phyloP scores from a whole-genome alignment of 768 basidiomycete species.

The Pleurotus giganteus region DNA sequence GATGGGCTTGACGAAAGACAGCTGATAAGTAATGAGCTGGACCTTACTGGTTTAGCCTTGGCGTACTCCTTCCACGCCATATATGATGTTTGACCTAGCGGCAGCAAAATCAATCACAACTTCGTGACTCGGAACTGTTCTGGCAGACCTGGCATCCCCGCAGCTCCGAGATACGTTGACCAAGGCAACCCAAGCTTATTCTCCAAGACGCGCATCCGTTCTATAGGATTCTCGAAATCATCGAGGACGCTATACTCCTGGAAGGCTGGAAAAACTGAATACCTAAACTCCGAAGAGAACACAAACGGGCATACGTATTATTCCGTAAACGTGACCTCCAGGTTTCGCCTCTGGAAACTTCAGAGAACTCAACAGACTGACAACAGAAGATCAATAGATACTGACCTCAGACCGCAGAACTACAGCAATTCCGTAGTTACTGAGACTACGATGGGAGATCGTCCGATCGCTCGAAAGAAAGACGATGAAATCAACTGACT shows the following conservation, averaged over 20 bases:
- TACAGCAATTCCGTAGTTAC: too few species aligned
- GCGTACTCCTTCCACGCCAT: slow-evolving; percentile 17
- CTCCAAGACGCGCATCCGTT: slow-evolving; percentile 19
- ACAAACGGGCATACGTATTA: too few species aligned
- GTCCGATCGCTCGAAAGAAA: too few species aligned
- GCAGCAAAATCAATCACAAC: background rate
- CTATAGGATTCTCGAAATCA: slow-evolving; percentile 10
- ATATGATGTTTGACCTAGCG: slow-evolving; percentile 13
- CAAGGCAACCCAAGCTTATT: slow-evolving; percentile 35
- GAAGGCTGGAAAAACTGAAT: slow-evolving; percentile 4
- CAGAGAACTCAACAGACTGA: too few species aligned
- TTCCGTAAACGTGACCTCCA: slow-evolving; percentile 11
- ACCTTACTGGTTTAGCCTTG: slow-evolving; percentile 5
- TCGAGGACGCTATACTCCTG: slow-evolving; percentile 12
- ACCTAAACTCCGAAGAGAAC: too few species aligned
- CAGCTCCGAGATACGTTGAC: slow-evolving; percentile 32
- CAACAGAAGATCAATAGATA: too few species aligned
- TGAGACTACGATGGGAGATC: too few species aligned
- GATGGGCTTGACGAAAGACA: background rate
- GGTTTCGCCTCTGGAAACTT: too few species aligned
- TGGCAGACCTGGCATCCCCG: slow-evolving; percentile 25
- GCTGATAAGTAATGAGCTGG: background rate
- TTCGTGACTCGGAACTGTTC: background rate
- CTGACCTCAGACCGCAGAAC: too few species aligned
- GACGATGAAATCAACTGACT: too few species aligned